Conservation (phyloP, 345 rosid genomes). For the Lepidium sativum region DNA sequence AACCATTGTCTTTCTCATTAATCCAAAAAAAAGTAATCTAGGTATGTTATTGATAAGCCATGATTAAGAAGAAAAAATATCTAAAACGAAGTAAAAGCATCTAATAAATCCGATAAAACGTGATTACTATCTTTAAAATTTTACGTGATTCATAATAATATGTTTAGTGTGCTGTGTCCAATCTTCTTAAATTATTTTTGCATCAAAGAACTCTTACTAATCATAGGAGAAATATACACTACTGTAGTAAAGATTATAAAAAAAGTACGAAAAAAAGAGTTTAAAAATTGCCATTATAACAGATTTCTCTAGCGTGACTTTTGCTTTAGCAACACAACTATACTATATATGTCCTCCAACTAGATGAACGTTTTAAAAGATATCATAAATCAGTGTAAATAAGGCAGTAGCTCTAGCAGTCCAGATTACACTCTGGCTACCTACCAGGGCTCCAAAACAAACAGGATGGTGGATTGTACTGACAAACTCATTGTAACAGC, state of each 20-base stretch:
- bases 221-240: neutral
- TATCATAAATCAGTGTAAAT: neutral
- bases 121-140: neutral
- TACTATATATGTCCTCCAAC: neutral
- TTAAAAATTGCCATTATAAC: neutral
- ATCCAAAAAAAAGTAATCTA: neutral
- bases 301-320: neutral
- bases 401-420: neutral
- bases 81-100: conserved; percentile 6
- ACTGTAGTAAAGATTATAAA: neutral
- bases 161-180: neutral
- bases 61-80: neutral
- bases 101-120: neutral
- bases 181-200: neutral
- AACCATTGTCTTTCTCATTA: conserved; percentile 4
- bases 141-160: neutral
- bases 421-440: neutral
- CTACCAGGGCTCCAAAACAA: neutral
- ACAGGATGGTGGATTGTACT: neutral
- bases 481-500: neutral
- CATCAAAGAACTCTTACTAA: neutral
- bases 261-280: neutral
- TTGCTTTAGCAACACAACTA: neutral
- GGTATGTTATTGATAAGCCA: conserved; percentile 7
- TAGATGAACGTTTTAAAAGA: neutral